Base-by-base conservation (phyloP, 2,329 filamentous ascomycete genomes). In the Claviceps purpurea region DNA sequence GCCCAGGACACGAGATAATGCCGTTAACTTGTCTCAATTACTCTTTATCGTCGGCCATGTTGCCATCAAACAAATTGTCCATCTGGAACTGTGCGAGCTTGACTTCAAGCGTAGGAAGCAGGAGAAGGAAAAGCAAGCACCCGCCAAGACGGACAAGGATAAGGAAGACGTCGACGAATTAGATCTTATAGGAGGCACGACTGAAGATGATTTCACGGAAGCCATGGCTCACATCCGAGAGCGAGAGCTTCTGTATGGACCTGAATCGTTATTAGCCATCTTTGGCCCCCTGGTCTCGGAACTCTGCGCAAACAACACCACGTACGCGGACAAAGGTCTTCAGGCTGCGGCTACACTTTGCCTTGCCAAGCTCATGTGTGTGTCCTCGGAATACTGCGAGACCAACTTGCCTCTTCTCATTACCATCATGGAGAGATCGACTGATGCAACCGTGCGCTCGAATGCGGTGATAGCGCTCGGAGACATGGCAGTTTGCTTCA, bases 401-500 rank as follows among this genome's bases (percentile, higher is more conserved):
- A 79, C 80, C 42, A 94, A 98, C 63, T 77, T 98, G 13, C 87
- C 88, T 5, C 82, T 98, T 3, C 82, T 98, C 54, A 95, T 98
- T 68, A 97, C 91, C 16, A 97, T 98, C 61, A 90, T 98, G 75
- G 93, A 98, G 70, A 84, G 89, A 34, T 96, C 89, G 2, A 81
- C 88, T 37, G 89, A 96, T 61, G 86, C 94, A 1, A 95, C 90
- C 18, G 91, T 95, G 41, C 84, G 93, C 50, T 95, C 88, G 61
- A 98, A 98, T 64, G 88, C 94, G 10, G 94, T 98, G 18, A 95
- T 98, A 60, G 91, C 93, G 0, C 81, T 98, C 0, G 93, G 93
- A 41, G 93, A 98, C 65, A 98, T 98, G 93, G 94, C 94, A 0
- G 93, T 98, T 22, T 96, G 90, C 77, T 98, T 98, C 77, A 98